Evolutionary conservation across 2,329 filamentous ascomycete genomes (phyloP).

Genomic region (Periconia sp.): DNA sequence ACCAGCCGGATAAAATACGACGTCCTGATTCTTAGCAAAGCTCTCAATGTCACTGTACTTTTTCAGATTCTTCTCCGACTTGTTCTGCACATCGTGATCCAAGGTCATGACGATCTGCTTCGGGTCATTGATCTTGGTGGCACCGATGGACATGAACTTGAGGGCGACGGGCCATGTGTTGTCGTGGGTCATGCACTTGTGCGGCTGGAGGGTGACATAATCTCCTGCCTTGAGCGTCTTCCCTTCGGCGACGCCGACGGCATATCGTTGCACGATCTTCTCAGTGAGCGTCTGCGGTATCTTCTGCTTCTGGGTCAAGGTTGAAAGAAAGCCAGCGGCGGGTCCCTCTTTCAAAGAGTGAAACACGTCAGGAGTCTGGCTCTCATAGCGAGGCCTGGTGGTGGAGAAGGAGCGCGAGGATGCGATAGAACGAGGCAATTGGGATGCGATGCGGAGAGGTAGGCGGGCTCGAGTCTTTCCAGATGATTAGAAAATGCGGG

Average conservation of each 20-base stretch:
- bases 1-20: conserved; percentile 76
- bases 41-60: conserved; percentile 82
- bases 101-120: conserved; percentile 79
- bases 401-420: conserved; percentile 31
- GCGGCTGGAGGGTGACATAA: conserved; percentile 75
- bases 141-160: conserved; percentile 84
- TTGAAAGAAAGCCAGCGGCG: conserved; percentile 70
- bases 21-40: conserved; percentile 77
- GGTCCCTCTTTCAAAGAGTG: conserved; percentile 64
- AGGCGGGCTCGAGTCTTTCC: conserved; percentile 27
- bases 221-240: conserved; percentile 79
- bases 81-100: conserved; percentile 89
- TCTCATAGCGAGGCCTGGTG: conserved; percentile 21
- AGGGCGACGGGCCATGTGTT: conserved; percentile 75
- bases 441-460: conserved; percentile 26
- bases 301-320: conserved; percentile 55
- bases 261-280: conserved; percentile 85
- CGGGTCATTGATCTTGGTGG: conserved; percentile 69
- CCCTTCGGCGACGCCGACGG: conserved; percentile 71
- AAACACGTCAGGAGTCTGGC: conserved; percentile 48
- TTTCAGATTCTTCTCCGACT: conserved; percentile 72
- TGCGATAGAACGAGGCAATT: conserved; percentile 22
- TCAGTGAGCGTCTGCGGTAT: conserved; percentile 81
- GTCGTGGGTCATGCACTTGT: conserved; percentile 83
- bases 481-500: not conserved